Evolutionary conservation across 129 eudicot genomes (phyloP), one percentile per base, ranked within the genome.

Genomic region (Ambrosia trifida): DNA sequence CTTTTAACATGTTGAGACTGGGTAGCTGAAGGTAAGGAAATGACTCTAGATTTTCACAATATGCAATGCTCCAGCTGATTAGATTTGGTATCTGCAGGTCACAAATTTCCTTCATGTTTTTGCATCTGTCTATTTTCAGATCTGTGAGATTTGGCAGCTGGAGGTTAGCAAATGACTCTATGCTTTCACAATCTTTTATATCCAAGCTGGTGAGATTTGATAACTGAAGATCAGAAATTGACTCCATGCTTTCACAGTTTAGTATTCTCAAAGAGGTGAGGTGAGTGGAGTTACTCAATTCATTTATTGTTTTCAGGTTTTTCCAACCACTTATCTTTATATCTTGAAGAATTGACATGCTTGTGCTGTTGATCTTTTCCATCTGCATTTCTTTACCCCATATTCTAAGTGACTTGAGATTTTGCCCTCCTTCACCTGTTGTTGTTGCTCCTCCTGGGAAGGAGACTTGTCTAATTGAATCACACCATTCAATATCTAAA

Each of bases 1-100:
- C 30, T 24, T 38, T 30, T 75, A 76, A n/a, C 4, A 20, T 2
- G 16, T 0, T 9, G 32, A 60, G 33, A 1, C 5, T 7, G 18
- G 69, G 24, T 28, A 56, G 35, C 7, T 20, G 16, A 56, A 64
- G 51, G 53, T 64, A 35, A 38, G 53, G 35, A 41, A 64, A 64
- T 64, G 16, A 64, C n/a, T 17, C 33, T 6, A 43, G 4, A 64
- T 28, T 38, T 16, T n/a, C 14, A 64, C 70, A 65, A 43, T 44
- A 2, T 0, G 0, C 0, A 4, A 65, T 43, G 0, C 0, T 24
- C 41, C 41, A 36, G 4, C 41, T 36, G 41, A 36, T 36, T 36
- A 36, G 41, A 36, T 36, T 36, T 36, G 41, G 41, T 4, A 36
- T 6, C 41, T 36, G 41, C 7, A 36, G 41, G 7, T 4, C 7